Base-by-base conservation (phyloP, 371 early-diverging fungal genomes). In the Mortierella sp. region DNA sequence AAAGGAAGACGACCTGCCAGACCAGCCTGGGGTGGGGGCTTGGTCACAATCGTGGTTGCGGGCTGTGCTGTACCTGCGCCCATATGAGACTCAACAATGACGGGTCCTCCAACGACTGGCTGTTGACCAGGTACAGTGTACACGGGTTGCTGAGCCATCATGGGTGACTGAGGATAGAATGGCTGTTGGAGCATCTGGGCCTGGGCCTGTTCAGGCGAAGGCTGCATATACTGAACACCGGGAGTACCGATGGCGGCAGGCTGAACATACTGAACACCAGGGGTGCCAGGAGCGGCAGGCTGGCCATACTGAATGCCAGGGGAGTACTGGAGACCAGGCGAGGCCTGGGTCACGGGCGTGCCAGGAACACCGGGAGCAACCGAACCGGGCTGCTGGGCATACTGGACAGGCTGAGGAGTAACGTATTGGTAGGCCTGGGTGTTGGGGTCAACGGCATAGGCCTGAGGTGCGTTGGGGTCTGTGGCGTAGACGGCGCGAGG, bases 1-100 rank as follows among this genome's bases (percentile, higher is more conserved):
- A 72, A 73, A 7, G 61, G 79, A 55, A 77, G 28, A 66, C 60
- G 67, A 44, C 60, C 63, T 28, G 44, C 37, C n/a, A 77, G 19
- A 28, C 73, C 73, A 45, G 44, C 69, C 70, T 9, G 43, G 26
- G 25, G 46, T 56, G 21, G 68, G 47, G 14, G 68, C 62, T 37
- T 37, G 19, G 77, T 66, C 37, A 58, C 21, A 4, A 60, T 58
- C 1, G 68, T 60, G 29, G 64, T 44, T 23, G 68, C 60, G 1
- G 67, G 59, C n/a, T 0, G 75, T 29, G 23, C n/a, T n/a, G n/a
- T n/a, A n/a, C n/a, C n/a, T n/a, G n/a, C n/a, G n/a, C n/a, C n/a
- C n/a, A n/a, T n/a, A n/a, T n/a, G n/a, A n/a, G n/a, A n/a, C n/a
- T 55, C 48, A 43, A 64, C 65, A 43, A 62, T 60, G 9, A 61